A percentile compares a stretch with the other conserved stretches of the same genome.
Conservation (phyloP, 2,329 filamentous ascomycete genomes). For the Sporothrix curviconia region DNA sequence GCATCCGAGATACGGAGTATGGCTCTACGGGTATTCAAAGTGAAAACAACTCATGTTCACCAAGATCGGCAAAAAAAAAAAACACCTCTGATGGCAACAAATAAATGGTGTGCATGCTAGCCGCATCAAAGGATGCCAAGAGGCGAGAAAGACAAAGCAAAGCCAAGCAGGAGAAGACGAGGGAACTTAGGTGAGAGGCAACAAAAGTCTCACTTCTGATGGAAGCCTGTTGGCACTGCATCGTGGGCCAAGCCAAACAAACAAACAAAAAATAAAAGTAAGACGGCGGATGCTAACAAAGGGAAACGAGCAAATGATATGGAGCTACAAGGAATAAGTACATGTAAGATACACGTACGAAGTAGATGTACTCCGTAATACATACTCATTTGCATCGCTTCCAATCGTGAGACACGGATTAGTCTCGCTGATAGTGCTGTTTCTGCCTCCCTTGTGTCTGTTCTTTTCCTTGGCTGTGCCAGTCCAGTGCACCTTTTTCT, state of each 20-base stretch:
- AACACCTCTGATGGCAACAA: background rate
- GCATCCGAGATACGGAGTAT: background rate
- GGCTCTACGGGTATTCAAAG: too few species aligned
- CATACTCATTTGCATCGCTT: constrained; percentile 1
- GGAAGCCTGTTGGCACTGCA: background rate
- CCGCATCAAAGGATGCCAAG: background rate
- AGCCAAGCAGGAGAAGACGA: background rate
- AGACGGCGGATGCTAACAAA: background rate
- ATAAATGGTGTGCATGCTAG: too few species aligned
- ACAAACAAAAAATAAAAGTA: background rate
- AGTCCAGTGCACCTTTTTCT: background rate
- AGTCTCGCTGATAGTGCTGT: constrained; percentile 4
- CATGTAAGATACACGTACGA: background rate
- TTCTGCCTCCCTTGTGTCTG: background rate
- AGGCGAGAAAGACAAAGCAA: background rate
- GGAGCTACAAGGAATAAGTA: background rate
- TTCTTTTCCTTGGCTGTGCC: background rate
- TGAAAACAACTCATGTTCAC: background rate
- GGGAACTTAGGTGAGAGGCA: background rate
- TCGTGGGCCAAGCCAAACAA: background rate
- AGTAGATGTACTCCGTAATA: background rate
- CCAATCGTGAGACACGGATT: constrained; percentile 8
- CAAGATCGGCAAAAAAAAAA: background rate
- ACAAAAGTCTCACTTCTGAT: background rate
- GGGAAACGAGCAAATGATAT: background rate